Percentiles rank a stretch among this genome's conserved stretches.
Evolutionary conservation across 2,329 filamentous ascomycete genomes (phyloP).

Genomic region (Calonectria montana): DNA sequence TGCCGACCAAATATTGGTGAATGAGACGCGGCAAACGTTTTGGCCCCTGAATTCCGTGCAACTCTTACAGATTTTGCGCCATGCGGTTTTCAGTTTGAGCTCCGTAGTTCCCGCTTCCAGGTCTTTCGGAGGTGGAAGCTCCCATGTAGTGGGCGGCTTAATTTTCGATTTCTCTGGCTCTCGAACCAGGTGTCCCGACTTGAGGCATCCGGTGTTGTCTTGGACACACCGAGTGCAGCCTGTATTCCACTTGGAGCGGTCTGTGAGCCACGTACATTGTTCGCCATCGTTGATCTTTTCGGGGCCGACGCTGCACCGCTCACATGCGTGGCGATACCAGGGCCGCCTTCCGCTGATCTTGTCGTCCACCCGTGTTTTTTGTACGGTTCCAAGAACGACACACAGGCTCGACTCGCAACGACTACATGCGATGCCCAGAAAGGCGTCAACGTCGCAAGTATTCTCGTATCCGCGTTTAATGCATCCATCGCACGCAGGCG

Average conservation of each 20-base stretch:
- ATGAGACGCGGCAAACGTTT: slow-evolving; percentile 17
- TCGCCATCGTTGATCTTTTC: background rate
- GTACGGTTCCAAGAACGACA: background rate
- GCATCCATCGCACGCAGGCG: slow-evolving; percentile 14
- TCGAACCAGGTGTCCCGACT: background rate
- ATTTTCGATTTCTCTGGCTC: background rate
- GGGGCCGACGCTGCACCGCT: slow-evolving; percentile 23
- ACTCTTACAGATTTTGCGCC: slow-evolving; percentile 26
- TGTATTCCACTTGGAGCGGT: slow-evolving; percentile 22
- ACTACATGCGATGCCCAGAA: slow-evolving; percentile 28
- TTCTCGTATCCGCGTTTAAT: accelerated
- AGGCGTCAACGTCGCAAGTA: slow-evolving; percentile 31
- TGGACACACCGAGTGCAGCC: slow-evolving; percentile 19
- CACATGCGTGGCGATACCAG: slow-evolving; percentile 36
- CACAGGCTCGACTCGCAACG: slow-evolving; percentile 6
- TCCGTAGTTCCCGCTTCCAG: slow-evolving; percentile 8
- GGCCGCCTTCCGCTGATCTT: background rate
- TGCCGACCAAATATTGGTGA: slow-evolving; percentile 4
- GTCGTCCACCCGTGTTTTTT: background rate
- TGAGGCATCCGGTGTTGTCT: slow-evolving; percentile 20
- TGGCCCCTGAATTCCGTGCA: slow-evolving; percentile 8
- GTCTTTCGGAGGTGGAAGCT: background rate
- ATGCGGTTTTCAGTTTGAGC: background rate
- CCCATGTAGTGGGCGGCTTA: background rate
- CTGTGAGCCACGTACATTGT: slow-evolving; percentile 28